Evolutionary conservation across 129 eudicot genomes (phyloP), one percentile per base, ranked within the genome.

Genomic region (Helianthus annuus): DNA sequence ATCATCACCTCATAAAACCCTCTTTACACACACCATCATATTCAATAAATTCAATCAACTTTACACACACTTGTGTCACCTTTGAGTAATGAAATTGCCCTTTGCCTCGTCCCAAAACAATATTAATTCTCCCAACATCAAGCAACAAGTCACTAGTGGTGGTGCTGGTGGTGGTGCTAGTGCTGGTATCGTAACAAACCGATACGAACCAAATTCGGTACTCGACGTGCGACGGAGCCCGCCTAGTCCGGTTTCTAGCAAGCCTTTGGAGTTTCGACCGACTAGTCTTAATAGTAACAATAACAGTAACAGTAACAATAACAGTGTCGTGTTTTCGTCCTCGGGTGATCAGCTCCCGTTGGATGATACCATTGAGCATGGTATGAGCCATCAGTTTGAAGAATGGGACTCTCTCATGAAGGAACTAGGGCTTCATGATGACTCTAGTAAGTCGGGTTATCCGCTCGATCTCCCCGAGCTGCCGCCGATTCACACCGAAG

Each of bases 171-270:
- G 10, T 14, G 55, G 68, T 32, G 27, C 2, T 53, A 2, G 39
- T 24, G 64, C 15, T 58, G 64, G 39, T 4, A 51, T 15, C 5
- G 65, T 40, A 29, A 17, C 77, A 51, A 78, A 64, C 36, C 82
- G 83, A 11, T 94, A 90, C 98, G 96, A 94, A 60, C 98, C 97
- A 39, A 94, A 91, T 44, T 94, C 98, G 32, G 98, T 90, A 12
- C 97, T 90, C 0, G 98, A 94, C 60, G 84, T 87, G 74, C 84
- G 86, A 19, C 73, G 90, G 49, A 94, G 97, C 84, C 97, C 97
- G 5, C 83, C 93, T 27, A 81, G 95, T 66, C 85, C 91, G 5
- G 72, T 76, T 27, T 51, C 86, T 5, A 76, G 80, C 24, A 46
- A 77, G 38, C 56, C 68, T 2, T 72, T 81, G 46, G 81, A 77